A percentile compares a stretch with the other conserved stretches of the same genome.
These are phyloP conservation scores for Hymenoscyphus fraxineus DNA, from an alignment of 2,329 filamentous ascomycete genomes.

Conservation along the genomic window DNA sequence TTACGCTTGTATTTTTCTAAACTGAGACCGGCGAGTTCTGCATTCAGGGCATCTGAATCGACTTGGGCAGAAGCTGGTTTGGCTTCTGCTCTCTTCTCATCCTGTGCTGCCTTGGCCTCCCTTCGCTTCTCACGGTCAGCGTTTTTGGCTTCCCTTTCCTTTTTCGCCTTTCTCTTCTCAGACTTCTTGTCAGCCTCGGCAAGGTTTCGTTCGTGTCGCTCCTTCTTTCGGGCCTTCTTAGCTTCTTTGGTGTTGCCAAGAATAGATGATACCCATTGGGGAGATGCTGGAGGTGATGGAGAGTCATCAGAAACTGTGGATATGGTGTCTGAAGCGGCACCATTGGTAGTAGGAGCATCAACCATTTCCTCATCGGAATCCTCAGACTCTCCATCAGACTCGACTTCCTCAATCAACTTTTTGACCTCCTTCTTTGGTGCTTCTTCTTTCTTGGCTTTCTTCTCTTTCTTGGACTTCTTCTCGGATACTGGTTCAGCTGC, in stretches of 20 bases:
- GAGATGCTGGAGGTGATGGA: slow-evolving; percentile 12
- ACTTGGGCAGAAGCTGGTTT: slow-evolving; percentile 40
- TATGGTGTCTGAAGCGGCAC: slow-evolving; percentile 16
- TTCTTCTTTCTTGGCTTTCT: slow-evolving; percentile 45
- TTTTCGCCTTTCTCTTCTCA: slow-evolving; percentile 40
- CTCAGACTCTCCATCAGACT: slow-evolving; percentile 28
- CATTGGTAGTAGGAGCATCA: slow-evolving; percentile 27
- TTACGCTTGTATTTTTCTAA: slow-evolving; percentile 76
- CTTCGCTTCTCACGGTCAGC: slow-evolving; percentile 38
- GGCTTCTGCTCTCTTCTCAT: slow-evolving; percentile 36
- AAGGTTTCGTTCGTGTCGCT: slow-evolving; percentile 29
- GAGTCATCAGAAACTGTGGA: slow-evolving; percentile 18
- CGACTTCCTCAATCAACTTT: slow-evolving; percentile 24
- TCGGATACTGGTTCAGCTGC: slow-evolving; percentile 42
- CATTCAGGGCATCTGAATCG: slow-evolving; percentile 46
- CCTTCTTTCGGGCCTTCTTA: slow-evolving; percentile 28
- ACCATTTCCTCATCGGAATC: slow-evolving; percentile 29
- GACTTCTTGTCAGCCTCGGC: slow-evolving; percentile 35
- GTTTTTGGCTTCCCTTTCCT: slow-evolving; percentile 22
- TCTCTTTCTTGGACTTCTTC: slow-evolving; percentile 45
- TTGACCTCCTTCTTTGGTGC: slow-evolving; percentile 37
- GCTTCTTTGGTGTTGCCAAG: slow-evolving; percentile 29
- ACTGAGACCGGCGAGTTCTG: slow-evolving; percentile 64
- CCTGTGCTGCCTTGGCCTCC: slow-evolving; percentile 30
- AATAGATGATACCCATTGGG: slow-evolving; percentile 22